A percentile compares a stretch with the other conserved stretches of the same genome.
Conservation (phyloP, 192 early-diverging fungal species). For the Coemansia sp. region DNA sequence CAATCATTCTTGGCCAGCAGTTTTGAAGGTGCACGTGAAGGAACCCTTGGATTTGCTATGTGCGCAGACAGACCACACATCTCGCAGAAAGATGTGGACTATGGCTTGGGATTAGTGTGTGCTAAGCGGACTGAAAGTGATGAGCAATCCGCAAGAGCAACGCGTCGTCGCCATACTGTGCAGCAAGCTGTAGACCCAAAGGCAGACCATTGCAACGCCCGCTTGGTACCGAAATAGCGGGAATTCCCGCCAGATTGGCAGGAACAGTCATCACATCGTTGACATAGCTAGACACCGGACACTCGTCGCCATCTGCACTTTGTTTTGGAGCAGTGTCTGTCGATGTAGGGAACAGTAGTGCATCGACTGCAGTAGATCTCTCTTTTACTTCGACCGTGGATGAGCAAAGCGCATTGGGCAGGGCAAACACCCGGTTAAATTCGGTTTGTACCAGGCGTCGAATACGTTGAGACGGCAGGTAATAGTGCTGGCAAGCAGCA, state of each 20-base stretch:
- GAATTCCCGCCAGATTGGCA: slow-evolving; percentile 80
- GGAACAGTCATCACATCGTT: slow-evolving; percentile 91
- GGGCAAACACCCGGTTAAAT: slow-evolving; percentile 71
- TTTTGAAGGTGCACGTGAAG: background rate
- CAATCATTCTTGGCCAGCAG: background rate
- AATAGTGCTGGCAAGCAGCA: slow-evolving; percentile 65
- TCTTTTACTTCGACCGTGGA: background rate
- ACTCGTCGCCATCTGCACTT: background rate
- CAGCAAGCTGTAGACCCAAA: slow-evolving; percentile 80
- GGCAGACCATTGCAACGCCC: slow-evolving; percentile 57
- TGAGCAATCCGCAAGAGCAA: slow-evolving; percentile 33
- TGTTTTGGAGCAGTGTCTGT: slow-evolving; percentile 65
- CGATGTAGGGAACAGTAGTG: slow-evolving; percentile 76
- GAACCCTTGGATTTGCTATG: too few species aligned
- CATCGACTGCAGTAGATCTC: slow-evolving; percentile 56
- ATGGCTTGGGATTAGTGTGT: too few species aligned
- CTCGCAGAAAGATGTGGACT: too few species aligned
- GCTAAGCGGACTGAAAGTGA: too few species aligned
- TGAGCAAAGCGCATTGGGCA: slow-evolving; percentile 55
- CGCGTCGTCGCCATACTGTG: slow-evolving; percentile 81
- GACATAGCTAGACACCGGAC: slow-evolving; percentile 59
- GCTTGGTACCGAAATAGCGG: slow-evolving; percentile 67
- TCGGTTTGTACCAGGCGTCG: slow-evolving; percentile 74
- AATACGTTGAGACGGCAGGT: slow-evolving; percentile 77
- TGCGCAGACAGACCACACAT: too few species aligned